These are phyloP conservation scores for Rubia balearica DNA, from an alignment of 305 asterid genomes.

Conservation along the genomic window DNA sequence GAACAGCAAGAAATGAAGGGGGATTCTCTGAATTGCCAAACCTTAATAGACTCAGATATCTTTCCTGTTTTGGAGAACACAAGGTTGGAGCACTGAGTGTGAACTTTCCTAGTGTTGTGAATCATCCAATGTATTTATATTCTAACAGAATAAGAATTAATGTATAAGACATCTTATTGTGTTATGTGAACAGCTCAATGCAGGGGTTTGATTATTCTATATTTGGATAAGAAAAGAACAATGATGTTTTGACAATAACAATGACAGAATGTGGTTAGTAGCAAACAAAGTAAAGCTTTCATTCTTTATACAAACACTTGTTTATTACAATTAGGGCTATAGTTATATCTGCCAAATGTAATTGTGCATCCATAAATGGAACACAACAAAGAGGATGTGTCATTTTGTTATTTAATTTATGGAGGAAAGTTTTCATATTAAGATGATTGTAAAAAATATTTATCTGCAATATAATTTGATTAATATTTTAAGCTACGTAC, in stretches of 20 bases:
- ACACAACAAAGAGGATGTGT: background rate
- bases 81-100: slow-evolving; percentile 4
- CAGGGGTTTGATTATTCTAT: slow-evolving; percentile 27
- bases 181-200: slow-evolving; percentile 33
- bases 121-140: slow-evolving; percentile 24
- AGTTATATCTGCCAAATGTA: background rate
- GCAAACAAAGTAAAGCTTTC: slow-evolving; percentile 6
- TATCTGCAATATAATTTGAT: background rate
- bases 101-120: background rate
- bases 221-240: slow-evolving; percentile 40
- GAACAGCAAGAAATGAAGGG: slow-evolving; percentile 7
- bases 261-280: slow-evolving; percentile 14
- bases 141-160: slow-evolving; percentile 26
- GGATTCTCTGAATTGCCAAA: slow-evolving; percentile 2
- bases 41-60: background rate
- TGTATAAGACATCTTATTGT: slow-evolving; percentile 23
- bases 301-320: slow-evolving; percentile 11
- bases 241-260: slow-evolving; percentile 42
- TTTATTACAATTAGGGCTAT: background rate
- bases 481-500: background rate
- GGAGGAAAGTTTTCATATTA: background rate
- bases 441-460: background rate
- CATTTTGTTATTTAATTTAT: background rate
- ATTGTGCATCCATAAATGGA: background rate
- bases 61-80: slow-evolving; percentile 17